Base-by-base conservation (phyloP, 192 early-diverging fungal species). In the Obelidium mucronatum region DNA sequence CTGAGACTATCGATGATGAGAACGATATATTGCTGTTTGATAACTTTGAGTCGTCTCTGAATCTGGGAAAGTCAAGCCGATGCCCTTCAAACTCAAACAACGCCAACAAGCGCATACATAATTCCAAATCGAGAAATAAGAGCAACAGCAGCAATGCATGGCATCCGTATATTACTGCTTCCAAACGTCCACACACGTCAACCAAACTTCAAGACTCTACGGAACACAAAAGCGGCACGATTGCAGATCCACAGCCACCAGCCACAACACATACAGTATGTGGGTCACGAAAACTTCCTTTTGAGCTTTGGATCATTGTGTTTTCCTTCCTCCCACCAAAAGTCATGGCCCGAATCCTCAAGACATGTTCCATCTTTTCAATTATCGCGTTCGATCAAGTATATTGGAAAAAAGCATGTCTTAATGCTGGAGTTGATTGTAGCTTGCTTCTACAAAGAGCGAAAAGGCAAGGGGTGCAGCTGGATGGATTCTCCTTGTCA, bases 331-430 rank as follows among this genome's bases (percentile, higher is more conserved):
- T 74, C 3, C 59, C 60, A n/a, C 72, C 72, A 28, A 74, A 63
- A 48, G 48, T 39, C 11, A 51, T 63, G 30, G 13, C 40, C 22
- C 59, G 60, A n/a, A 28, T 74, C 19, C 19, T 62, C n/a, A 26
- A 33, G 30, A n/a, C 40, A 3, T 74, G 72, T 34, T 24, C 13
- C 13, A 19, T 40, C 13, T 33, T 74, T 63, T 36, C 72, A 11
- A 3, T 30, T 1, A 56, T 74, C 35, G 72, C 59, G 40, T 74
- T 58, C n/a, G 72, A 74, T 63, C 55, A 24, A 11, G 24, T 74
- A n/a, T 74, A 74, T 51, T 74, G 72, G 72, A 60, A 51, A 31
- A n/a, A 33, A 13, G 72, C 60, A 6, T 74, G 72, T 63, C 4
- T 33, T 19, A 44, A 19, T 2, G 28, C 72, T 19, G 72, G 72